These are phyloP conservation scores for Pseudocercospora vitis DNA, from an alignment of 2,329 filamentous ascomycete species.

Conservation along the genomic window DNA sequence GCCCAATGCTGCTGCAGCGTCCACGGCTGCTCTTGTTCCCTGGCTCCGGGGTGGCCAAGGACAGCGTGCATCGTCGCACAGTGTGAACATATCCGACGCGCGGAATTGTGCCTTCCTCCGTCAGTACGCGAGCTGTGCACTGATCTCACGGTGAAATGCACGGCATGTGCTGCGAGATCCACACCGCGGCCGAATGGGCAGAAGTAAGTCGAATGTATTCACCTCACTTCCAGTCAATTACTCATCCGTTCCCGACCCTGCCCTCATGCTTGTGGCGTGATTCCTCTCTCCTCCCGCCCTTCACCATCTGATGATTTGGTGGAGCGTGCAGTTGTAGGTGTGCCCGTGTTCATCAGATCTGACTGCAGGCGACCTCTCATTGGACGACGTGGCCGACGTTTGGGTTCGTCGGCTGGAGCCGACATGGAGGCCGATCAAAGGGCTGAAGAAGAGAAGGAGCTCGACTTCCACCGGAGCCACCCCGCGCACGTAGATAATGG, in stretches of 20 bases:
- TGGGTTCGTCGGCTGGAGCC: slow-evolving; percentile 11
- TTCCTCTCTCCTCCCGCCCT: neutral
- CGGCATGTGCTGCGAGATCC: neutral
- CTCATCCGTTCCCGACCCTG: neutral
- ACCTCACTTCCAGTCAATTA: neutral
- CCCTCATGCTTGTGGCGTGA: neutral
- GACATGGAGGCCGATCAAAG: slow-evolving; percentile 1
- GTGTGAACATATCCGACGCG: neutral
- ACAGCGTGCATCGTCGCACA: neutral
- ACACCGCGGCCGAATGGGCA: neutral
- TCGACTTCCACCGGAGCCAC: slow-evolving; percentile 30
- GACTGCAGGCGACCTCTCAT: neutral
- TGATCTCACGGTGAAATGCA: neutral
- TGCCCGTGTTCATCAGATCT: neutral
- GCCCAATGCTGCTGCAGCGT: neutral
- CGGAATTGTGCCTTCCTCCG: slow-evolving; percentile 1
- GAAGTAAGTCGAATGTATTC: neutral
- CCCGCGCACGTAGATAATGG: slow-evolving; percentile 29
- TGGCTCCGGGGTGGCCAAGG: neutral
- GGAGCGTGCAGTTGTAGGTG: neutral
- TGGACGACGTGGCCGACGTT: neutral
- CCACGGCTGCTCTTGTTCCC: neutral
- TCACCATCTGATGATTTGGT: neutral
- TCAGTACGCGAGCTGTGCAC: too few relatives aligned
- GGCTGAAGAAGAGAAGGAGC: slow-evolving; percentile 27